Conservation (phyloP, 1,139 yeast species). For the Hyphopichia wangnamkhiaoensis region DNA sequence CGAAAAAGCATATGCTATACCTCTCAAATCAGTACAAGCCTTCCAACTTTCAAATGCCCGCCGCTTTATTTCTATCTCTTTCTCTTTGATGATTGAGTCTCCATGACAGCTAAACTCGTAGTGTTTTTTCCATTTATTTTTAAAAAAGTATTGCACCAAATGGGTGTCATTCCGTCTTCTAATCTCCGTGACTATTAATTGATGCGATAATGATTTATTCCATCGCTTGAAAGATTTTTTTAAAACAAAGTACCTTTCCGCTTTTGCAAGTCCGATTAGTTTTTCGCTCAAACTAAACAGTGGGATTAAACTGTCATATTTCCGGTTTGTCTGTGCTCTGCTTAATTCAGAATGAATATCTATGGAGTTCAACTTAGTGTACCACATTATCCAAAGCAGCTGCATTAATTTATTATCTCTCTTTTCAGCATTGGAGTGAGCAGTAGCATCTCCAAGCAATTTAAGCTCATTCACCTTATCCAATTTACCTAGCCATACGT, state of each 20-base stretch:
- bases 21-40: slow-evolving; percentile 7
- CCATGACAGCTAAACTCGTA: slow-evolving; percentile 9
- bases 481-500: too few species aligned
- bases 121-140: slow-evolving; percentile 17
- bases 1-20: slow-evolving; percentile 13
- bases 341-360: too few species aligned
- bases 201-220: slow-evolving; percentile 11
- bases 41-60: slow-evolving; percentile 17
- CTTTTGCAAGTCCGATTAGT: slow-evolving; percentile 9
- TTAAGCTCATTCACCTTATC: too few species aligned
- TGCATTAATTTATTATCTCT: background rate
- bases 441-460: too few species aligned
- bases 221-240: slow-evolving; percentile 17
- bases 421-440: too few species aligned
- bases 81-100: slow-evolving; percentile 2
- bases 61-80: slow-evolving; percentile 8
- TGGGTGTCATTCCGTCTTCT: slow-evolving; percentile 8
- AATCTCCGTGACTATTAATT: slow-evolving; percentile 8
- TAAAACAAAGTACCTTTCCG: slow-evolving; percentile 12
- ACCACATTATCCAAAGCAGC: too few species aligned
- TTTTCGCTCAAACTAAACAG: slow-evolving; percentile 12
- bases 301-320: background rate
- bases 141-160: slow-evolving; percentile 14
- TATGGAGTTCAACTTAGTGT: too few species aligned
- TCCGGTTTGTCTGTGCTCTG: too few species aligned